A percentile compares a stretch with the other conserved stretches of the same genome.
Evolutionary conservation across 2,329 filamentous ascomycete genomes (phyloP).

Genomic region (Coccinonectria pachysandricola): DNA sequence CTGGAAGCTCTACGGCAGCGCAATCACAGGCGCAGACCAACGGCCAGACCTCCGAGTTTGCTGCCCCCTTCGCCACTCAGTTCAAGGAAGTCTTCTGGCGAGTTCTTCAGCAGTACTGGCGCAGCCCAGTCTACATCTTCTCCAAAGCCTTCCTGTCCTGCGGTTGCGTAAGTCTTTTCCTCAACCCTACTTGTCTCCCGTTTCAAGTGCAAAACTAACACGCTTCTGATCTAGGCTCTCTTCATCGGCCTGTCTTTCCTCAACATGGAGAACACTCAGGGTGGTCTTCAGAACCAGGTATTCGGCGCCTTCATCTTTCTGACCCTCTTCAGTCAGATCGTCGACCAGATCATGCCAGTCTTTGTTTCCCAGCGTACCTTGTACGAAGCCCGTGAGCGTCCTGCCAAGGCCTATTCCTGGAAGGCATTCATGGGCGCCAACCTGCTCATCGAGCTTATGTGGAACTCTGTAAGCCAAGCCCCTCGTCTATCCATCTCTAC

Average conservation of each 20-base stretch:
- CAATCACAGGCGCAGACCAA: too few relatives aligned
- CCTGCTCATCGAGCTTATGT: conserved; percentile 8
- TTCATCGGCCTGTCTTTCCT: conserved; percentile 54
- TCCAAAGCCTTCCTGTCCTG: conserved; percentile 29
- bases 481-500: too few relatives aligned
- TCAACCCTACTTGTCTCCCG: neutral
- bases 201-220: neutral
- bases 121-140: conserved; percentile 48
- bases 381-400: conserved; percentile 56
- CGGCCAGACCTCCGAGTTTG: conserved; percentile 12
- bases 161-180: conserved; percentile 1
- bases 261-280: conserved; percentile 40
- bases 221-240: neutral
- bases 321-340: conserved; percentile 55
- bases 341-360: conserved; percentile 57
- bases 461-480: conserved; percentile 5
- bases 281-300: conserved; percentile 58
- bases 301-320: conserved; percentile 55
- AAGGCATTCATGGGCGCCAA: conserved; percentile 40
- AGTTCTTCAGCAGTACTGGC: conserved; percentile 18
- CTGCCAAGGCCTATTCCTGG: conserved; percentile 55
- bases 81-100: conserved; percentile 23
- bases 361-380: conserved; percentile 57
- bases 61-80: conserved; percentile 16
- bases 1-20: too few relatives aligned